phyloP scores from a whole-genome alignment of 2,329 filamentous ascomycete genomes.

The Cadophora gregata region DNA sequence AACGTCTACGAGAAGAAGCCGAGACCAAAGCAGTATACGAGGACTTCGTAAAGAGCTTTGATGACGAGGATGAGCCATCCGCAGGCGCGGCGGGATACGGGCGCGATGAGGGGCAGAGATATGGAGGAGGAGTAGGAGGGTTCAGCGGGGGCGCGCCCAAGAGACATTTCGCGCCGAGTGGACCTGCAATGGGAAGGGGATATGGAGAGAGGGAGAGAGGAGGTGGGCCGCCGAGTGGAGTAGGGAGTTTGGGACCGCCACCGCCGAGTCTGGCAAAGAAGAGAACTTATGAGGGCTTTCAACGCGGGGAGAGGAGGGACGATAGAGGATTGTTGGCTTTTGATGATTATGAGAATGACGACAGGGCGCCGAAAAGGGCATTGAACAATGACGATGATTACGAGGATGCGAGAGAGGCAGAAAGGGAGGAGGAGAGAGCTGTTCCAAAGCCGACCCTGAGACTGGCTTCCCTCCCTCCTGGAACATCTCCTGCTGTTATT shows the following conservation, averaged over 20 bases:
- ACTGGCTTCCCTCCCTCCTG: constrained; percentile 65
- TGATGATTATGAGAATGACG: constrained; percentile 42
- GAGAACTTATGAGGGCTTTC: constrained; percentile 56
- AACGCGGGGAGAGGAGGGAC: constrained; percentile 44
- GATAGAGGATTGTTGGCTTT: constrained; percentile 43
- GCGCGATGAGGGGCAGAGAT: constrained; percentile 26
- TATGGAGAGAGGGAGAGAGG: constrained; percentile 38
- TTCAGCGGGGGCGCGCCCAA: constrained; percentile 50
- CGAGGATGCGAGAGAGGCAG: constrained; percentile 46
- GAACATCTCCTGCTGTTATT: constrained; percentile 63
- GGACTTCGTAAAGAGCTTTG: constrained; percentile 85
- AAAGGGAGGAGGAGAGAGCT: constrained; percentile 60
- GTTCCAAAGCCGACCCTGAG: constrained; percentile 67
- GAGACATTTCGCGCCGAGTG: constrained; percentile 64
- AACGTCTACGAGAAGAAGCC: constrained; percentile 80
- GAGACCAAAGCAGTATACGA: constrained; percentile 88
- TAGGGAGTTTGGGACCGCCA: constrained; percentile 64
- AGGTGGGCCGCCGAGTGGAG: constrained; percentile 59
- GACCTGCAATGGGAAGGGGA: constrained; percentile 39
- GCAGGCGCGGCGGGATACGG: constrained; percentile 28
- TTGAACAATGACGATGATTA: constrained; percentile 45
- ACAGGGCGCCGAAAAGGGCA: constrained; percentile 34
- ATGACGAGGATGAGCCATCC: constrained; percentile 55
- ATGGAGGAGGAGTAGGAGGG: constrained; percentile 29
- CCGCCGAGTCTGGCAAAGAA: constrained; percentile 58